Conservation (phyloP, 2,329 filamentous ascomycete genomes). For the Trichoderma aggressivum region DNA sequence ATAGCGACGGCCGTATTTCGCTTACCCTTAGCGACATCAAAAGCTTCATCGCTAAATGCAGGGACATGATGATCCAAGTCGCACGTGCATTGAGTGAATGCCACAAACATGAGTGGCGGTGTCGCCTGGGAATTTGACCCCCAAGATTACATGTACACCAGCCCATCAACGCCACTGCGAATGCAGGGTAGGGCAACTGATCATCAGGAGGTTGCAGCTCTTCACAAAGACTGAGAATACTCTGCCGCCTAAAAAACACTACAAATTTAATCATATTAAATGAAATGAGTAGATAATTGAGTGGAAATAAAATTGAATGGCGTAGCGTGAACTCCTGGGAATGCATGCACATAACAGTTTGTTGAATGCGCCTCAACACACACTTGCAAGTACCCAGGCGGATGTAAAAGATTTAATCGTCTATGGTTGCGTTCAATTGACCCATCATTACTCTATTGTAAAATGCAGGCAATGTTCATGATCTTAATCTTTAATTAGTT, state of each 20-base stretch:
- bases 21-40: constrained; percentile 9
- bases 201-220: neutral
- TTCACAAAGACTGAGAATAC: neutral
- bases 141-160: neutral
- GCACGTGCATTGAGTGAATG: neutral
- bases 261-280: neutral
- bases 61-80: neutral
- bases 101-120: neutral
- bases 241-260: neutral
- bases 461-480: neutral
- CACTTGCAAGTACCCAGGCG: neutral
- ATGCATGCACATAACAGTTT: neutral
- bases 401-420: neutral
- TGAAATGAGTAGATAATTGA: neutral
- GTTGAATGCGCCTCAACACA: neutral
- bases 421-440: neutral
- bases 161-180: neutral
- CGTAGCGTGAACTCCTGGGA: neutral
- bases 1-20: constrained; percentile 4
- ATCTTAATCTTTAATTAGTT: neutral
- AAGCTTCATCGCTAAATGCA: neutral
- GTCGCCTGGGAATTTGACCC: neutral
- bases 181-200: neutral
- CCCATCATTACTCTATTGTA: neutral
- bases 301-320: neutral